Percentiles rank a stretch among this genome's conserved stretches.
phyloP scores from a whole-genome alignment of 164 flowering plant species.

The Tetracentron sinense region DNA sequence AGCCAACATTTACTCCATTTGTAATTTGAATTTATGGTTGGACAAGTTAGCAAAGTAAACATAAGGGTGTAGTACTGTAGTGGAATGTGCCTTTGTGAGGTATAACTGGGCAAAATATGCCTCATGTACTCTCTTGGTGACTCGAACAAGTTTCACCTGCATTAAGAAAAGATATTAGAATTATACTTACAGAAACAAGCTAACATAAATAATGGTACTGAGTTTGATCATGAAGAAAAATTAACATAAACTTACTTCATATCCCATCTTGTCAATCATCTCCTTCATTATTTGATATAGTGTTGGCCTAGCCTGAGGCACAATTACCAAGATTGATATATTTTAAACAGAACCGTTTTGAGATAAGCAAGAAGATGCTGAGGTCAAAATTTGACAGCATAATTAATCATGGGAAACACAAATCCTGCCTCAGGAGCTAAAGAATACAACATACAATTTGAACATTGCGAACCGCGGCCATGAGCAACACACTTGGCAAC shows the following conservation, averaged over 20 bases:
- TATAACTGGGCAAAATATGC: slow-evolving; percentile 92
- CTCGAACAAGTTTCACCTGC: slow-evolving; percentile 90
- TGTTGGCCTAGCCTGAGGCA: slow-evolving; percentile 86
- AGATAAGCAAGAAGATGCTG: not conserved
- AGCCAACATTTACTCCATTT: not conserved
- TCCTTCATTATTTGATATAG: slow-evolving; percentile 85
- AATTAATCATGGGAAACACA: not conserved
- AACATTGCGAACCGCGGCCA: slow-evolving; percentile 96
- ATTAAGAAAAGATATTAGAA: slow-evolving; percentile 7
- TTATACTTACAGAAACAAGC: not conserved
- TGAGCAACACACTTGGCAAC: slow-evolving; percentile 91
- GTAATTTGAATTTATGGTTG: not conserved
- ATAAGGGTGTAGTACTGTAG: not conserved
- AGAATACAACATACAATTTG: slow-evolving; percentile 65
- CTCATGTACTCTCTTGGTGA: slow-evolving; percentile 94
- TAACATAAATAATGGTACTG: too few relatives aligned
- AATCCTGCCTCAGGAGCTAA: not conserved
- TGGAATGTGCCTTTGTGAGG: slow-evolving; percentile 57
- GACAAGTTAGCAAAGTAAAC: not conserved
- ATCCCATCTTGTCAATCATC: slow-evolving; percentile 96
- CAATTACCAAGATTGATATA: slow-evolving; percentile 3
- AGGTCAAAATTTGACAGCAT: not conserved
- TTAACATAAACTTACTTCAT: slow-evolving; percentile 43
- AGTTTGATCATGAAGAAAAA: slow-evolving; percentile 1
- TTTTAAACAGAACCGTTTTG: not conserved